Conservation (phyloP, 768 basidiomycete genomes). For the Phanerodontia chrysosporium region DNA sequence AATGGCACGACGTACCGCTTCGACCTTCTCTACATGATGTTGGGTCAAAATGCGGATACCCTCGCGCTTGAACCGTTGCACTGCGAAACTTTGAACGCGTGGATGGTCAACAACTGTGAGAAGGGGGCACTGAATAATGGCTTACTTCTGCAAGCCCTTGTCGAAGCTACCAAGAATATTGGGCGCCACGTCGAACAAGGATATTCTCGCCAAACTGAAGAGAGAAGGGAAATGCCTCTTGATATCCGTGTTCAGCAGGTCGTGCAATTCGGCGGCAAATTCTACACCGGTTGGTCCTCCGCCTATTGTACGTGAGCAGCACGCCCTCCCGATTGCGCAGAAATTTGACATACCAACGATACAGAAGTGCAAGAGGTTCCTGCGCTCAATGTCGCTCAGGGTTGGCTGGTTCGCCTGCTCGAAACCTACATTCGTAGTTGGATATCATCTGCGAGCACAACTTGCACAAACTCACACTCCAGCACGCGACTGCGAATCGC, state of each 20-base stretch:
- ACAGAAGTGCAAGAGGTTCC: conserved; percentile 79
- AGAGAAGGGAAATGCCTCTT: conserved; percentile 57
- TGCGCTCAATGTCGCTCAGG: conserved; percentile 67
- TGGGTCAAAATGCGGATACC: conserved; percentile 70
- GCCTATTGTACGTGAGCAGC: conserved; percentile 33
- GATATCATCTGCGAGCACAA: not conserved
- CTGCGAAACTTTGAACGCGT: conserved; percentile 48
- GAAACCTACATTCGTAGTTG: conserved; percentile 44
- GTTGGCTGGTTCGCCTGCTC: conserved; percentile 84
- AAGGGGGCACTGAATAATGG: conserved; percentile 1
- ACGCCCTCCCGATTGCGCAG: not conserved
- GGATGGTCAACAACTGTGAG: not conserved
- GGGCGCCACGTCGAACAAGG: conserved; percentile 79
- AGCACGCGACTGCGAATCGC: conserved; percentile 66
- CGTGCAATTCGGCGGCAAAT: conserved; percentile 79
- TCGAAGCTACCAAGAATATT: conserved; percentile 76
- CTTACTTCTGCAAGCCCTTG: conserved; percentile 54
- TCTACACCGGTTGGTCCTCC: conserved; percentile 79
- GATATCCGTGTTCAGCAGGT: conserved; percentile 69
- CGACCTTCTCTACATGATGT: conserved; percentile 70
- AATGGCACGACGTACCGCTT: conserved; percentile 36
- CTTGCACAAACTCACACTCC: conserved; percentile 46
- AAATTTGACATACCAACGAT: conserved; percentile 60
- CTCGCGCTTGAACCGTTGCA: conserved; percentile 66
- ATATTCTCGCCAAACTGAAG: conserved; percentile 62